These are phyloP conservation scores for Gymnopilus dilepis DNA, from an alignment of 768 basidiomycete species.

Conservation along the genomic window DNA sequence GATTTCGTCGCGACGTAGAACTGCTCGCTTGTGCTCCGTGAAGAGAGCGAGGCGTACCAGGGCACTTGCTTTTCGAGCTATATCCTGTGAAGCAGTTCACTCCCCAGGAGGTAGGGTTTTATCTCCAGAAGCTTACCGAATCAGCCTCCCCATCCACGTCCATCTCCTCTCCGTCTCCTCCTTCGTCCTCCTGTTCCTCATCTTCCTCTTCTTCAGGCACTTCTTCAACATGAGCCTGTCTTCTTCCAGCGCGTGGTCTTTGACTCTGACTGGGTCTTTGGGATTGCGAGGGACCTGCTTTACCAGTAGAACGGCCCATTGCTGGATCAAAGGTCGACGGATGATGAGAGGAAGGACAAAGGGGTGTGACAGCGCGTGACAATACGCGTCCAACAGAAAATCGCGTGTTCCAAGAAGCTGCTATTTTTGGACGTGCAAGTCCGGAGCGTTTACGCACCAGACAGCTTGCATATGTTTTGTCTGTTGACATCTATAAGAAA, in stretches of 20 bases:
- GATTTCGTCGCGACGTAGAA: slow-evolving; percentile 83
- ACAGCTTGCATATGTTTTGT: too few relatives aligned
- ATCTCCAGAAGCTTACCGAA: slow-evolving; percentile 22
- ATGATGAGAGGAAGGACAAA: slow-evolving; percentile 11
- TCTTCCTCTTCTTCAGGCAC: slow-evolving; percentile 45
- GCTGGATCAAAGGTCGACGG: neutral
- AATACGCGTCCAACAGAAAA: slow-evolving; percentile 13
- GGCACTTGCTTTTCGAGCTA: slow-evolving; percentile 67
- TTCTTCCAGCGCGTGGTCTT: slow-evolving; percentile 34
- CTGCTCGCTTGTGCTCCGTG: slow-evolving; percentile 69
- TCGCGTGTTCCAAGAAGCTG: neutral
- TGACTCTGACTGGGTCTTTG: slow-evolving; percentile 45
- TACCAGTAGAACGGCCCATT: slow-evolving; percentile 42
- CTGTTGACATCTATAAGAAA: neutral
- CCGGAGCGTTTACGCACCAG: too few relatives aligned
- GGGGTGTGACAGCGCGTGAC: slow-evolving; percentile 24
- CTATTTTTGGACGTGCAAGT: slow-evolving; percentile 3
- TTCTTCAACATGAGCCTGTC: slow-evolving; percentile 27
- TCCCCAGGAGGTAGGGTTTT: neutral
- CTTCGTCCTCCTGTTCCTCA: slow-evolving; percentile 38
- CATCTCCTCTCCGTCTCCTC: slow-evolving; percentile 41
- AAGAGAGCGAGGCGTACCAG: slow-evolving; percentile 86
- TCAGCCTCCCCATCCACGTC: slow-evolving; percentile 38
- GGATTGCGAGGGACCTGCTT: slow-evolving; percentile 47
- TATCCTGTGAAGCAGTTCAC: slow-evolving; percentile 47